A percentile compares a stretch with the other conserved stretches of the same genome.
Evolutionary conservation across 2,329 filamentous ascomycete genomes (phyloP).

Genomic region (Rhynchosporium agropyri): DNA sequence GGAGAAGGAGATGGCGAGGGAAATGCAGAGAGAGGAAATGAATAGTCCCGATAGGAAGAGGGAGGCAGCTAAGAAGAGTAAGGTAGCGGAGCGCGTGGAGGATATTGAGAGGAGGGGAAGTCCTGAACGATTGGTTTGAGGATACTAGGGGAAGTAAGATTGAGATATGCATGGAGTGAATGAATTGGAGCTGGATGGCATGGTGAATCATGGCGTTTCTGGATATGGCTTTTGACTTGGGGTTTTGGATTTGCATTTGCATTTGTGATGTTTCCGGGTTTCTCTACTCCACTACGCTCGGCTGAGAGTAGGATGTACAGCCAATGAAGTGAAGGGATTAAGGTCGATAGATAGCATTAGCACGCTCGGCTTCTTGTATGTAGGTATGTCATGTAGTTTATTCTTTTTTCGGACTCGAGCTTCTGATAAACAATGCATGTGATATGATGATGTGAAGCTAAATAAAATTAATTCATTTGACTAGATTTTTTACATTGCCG

Average conservation of each 20-base stretch:
- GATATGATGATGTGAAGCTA: background rate
- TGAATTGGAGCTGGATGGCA: background rate
- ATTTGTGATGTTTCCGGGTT: background rate
- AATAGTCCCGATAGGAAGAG: constrained; percentile 22
- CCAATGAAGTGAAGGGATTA: background rate
- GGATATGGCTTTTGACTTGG: background rate
- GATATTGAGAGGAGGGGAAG: constrained; percentile 33
- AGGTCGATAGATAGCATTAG: background rate
- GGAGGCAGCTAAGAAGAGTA: constrained; percentile 18
- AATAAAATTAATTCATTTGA: no score
- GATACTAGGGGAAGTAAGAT: background rate
- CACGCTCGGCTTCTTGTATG: no score
- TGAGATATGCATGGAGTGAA: background rate
- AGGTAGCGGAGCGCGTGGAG: constrained; percentile 38
- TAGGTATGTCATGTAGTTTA: no score
- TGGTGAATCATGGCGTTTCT: background rate
- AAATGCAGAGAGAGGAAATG: constrained; percentile 1
- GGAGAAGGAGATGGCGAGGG: constrained; percentile 7
- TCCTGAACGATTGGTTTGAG: constrained; percentile 5
- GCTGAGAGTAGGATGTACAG: no score
- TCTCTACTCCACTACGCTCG: background rate
- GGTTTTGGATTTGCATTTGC: background rate
- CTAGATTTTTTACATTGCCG: no score
- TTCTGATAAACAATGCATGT: background rate
- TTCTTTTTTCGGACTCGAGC: no score